These are phyloP conservation scores for Cadophora malorum DNA, from an alignment of 2,329 filamentous ascomycete genomes.

Conservation along the genomic window DNA sequence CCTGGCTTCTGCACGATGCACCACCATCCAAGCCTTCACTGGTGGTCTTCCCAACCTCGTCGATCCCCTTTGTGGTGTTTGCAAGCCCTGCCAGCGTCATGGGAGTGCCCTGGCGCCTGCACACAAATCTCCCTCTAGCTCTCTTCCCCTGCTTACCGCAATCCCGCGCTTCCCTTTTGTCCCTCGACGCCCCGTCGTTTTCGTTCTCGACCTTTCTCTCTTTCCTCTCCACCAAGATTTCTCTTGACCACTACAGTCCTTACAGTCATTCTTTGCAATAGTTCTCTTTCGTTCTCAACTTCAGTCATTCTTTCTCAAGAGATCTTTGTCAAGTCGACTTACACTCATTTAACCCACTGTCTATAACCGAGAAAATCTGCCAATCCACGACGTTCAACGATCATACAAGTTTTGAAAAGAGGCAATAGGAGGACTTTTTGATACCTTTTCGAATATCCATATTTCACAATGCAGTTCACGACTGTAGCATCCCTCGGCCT, in stretches of 20 bases:
- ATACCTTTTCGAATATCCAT: slow-evolving; percentile 26
- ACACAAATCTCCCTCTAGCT: slow-evolving; percentile 32
- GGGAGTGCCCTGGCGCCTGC: slow-evolving; percentile 26
- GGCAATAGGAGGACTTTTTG: slow-evolving; percentile 23
- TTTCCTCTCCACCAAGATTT: slow-evolving; percentile 40
- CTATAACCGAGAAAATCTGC: slow-evolving; percentile 29
- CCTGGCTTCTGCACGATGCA: slow-evolving; percentile 9
- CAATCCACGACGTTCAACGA: slow-evolving; percentile 20
- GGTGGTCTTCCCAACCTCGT: not conserved
- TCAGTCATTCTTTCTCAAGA: slow-evolving; percentile 44
- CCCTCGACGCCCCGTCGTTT: slow-evolving; percentile 26
- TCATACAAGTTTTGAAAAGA: slow-evolving; percentile 39
- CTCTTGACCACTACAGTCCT: slow-evolving; percentile 43
- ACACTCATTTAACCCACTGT: slow-evolving; percentile 41
- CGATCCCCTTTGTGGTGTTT: slow-evolving; percentile 25
- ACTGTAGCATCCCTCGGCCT: slow-evolving; percentile 39
- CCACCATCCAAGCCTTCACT: slow-evolving; percentile 11
- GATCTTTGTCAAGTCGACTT: slow-evolving; percentile 44
- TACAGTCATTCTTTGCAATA: slow-evolving; percentile 41
- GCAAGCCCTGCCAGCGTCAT: slow-evolving; percentile 21
- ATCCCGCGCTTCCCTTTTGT: slow-evolving; percentile 36
- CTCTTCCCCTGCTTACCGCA: slow-evolving; percentile 27
- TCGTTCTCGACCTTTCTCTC: slow-evolving; percentile 23
- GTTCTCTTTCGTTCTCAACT: slow-evolving; percentile 41
- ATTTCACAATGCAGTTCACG: slow-evolving; percentile 43